These are phyloP conservation scores for Verbena officinalis DNA, from an alignment of 257 asterid species.

Conservation along the genomic window DNA sequence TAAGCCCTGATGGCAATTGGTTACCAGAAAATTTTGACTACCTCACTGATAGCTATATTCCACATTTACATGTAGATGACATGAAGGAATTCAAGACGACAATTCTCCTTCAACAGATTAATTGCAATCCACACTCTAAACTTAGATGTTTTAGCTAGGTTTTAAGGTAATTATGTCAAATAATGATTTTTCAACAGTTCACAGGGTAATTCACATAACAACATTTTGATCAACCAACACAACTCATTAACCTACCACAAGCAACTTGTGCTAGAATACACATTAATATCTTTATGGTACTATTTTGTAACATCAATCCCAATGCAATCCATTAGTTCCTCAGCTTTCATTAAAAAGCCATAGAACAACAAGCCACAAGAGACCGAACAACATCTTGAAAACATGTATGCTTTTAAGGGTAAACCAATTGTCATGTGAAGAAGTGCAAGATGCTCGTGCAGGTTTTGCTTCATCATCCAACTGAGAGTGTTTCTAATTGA, in stretches of 20 bases:
- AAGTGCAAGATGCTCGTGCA: constrained; percentile 2
- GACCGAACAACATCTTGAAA: neutral
- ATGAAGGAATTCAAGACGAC: neutral
- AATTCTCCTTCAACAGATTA: neutral
- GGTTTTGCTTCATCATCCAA: neutral
- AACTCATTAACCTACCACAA: constrained; percentile 1
- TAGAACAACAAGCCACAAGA: neutral
- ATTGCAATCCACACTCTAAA: neutral
- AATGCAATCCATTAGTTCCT: neutral
- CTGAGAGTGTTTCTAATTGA: neutral
- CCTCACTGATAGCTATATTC: neutral
- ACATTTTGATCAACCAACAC: neutral
- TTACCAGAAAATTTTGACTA: neutral
- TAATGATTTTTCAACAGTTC: constrained; percentile 7
- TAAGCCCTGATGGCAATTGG: neutral
- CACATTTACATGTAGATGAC: neutral
- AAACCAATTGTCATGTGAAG: neutral
- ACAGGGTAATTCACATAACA: neutral
- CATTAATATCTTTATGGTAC: neutral
- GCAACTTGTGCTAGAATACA: neutral
- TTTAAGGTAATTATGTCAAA: neutral
- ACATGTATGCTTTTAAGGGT: neutral
- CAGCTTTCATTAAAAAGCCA: constrained; percentile 8
- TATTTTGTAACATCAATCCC: neutral
- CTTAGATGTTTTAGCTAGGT: neutral